Evolutionary conservation across 768 basidiomycete species (phyloP).

Genomic region (Macrolepiota fuliginosa): DNA sequence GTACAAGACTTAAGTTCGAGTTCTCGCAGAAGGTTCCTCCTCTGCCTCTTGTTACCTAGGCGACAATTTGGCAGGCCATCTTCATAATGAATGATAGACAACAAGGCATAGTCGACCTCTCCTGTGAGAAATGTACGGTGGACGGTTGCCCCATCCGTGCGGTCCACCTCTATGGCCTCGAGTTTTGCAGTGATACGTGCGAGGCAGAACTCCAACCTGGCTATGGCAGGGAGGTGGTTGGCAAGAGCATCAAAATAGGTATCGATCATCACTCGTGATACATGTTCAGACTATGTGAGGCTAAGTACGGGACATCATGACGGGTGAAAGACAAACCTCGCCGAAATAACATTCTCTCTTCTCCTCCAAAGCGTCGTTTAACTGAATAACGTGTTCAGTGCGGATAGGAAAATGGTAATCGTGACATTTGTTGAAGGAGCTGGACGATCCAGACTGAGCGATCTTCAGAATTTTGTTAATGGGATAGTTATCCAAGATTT

Average conservation of each 20-base stretch:
- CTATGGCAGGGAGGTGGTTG: background rate
- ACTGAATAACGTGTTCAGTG: background rate
- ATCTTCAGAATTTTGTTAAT: background rate
- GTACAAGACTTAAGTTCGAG: background rate
- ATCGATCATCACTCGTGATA: background rate
- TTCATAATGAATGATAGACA: background rate
- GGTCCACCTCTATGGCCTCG: background rate
- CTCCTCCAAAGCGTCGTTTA: background rate
- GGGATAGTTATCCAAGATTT: background rate
- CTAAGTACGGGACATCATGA: too few species aligned
- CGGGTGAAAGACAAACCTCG: background rate
- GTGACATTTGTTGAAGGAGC: background rate
- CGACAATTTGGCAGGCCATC: background rate
- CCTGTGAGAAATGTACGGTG: background rate
- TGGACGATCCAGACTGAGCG: background rate
- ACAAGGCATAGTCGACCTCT: background rate
- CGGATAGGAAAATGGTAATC: background rate
- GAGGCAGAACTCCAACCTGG: background rate
- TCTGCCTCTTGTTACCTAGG: background rate
- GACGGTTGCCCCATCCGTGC: background rate
- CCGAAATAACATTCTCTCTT: background rate
- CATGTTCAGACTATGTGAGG: background rate
- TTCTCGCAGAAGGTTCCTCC: background rate
- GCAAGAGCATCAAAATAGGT: background rate
- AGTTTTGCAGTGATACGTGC: background rate